These are phyloP conservation scores for Candida sithepensis DNA, from an alignment of 805 yeast genomes.

Conservation along the genomic window DNA sequence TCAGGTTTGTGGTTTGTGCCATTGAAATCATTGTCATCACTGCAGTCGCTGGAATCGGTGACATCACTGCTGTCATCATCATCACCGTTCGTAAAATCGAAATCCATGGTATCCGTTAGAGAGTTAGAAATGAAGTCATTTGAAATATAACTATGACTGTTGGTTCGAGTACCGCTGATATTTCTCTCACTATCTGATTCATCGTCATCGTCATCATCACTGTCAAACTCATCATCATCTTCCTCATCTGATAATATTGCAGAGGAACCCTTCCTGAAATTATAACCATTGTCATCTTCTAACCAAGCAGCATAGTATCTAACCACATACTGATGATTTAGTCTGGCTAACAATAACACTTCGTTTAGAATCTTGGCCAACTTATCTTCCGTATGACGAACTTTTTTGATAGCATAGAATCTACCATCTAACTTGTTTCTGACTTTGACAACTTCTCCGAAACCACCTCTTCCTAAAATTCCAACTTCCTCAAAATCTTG, in stretches of 20 bases:
- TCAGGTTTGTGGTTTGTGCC: background rate
- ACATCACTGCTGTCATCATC: constrained; percentile 20
- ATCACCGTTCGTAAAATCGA: constrained; percentile 40
- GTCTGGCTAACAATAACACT: constrained; percentile 84
- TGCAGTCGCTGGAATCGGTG: constrained; percentile 14
- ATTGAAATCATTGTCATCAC: constrained; percentile 7
- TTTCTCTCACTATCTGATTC: constrained; percentile 19
- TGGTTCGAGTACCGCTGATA: constrained; percentile 25
- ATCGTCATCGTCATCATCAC: constrained; percentile 34
- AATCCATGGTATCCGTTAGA: constrained; percentile 52
- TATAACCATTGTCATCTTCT: constrained; percentile 54
- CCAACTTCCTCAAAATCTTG: constrained; percentile 95
- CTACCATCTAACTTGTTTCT: constrained; percentile 91
- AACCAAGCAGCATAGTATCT: constrained; percentile 98
- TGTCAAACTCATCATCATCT: constrained; percentile 21
- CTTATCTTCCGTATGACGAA: constrained; percentile 76
- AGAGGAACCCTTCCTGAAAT: constrained; percentile 14
- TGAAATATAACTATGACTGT: constrained; percentile 36
- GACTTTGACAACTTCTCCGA: constrained; percentile 98
- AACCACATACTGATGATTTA: constrained; percentile 94
- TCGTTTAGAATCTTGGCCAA: constrained; percentile 82
- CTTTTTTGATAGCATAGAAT: constrained; percentile 90
- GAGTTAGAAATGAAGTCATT: constrained; percentile 67
- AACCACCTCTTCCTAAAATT: constrained; percentile 89
- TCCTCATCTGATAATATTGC: constrained; percentile 25